These are phyloP conservation scores for Xylaria intraflava DNA, from an alignment of 495 filamentous ascomycete genomes.

Conservation along the genomic window DNA sequence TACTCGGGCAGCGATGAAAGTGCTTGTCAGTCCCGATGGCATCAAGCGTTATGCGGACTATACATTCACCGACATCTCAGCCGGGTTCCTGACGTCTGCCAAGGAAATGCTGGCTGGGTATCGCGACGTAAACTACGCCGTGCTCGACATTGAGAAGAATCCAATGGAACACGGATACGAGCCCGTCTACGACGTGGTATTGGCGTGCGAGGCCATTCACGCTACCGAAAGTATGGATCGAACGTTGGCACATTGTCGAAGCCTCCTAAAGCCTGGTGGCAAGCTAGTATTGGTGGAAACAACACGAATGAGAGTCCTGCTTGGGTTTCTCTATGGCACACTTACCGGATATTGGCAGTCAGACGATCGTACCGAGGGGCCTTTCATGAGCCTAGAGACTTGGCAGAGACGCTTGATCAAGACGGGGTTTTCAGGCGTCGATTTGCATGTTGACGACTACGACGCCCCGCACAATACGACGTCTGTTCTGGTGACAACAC, in stretches of 20 bases:
- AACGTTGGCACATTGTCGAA: slow-evolving; percentile 35
- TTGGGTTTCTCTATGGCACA: slow-evolving; percentile 12
- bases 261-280: slow-evolving; percentile 39
- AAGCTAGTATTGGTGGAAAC: slow-evolving; percentile 25
- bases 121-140: slow-evolving; percentile 14
- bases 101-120: slow-evolving; percentile 23
- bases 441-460: slow-evolving; percentile 18
- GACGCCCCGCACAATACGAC: slow-evolving; percentile 10
- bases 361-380: slow-evolving; percentile 29
- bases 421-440: slow-evolving; percentile 41
- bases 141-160: slow-evolving; percentile 29
- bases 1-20: slow-evolving; percentile 31
- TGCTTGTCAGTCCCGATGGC: slow-evolving; percentile 18
- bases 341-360: slow-evolving; percentile 31
- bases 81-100: slow-evolving; percentile 40
- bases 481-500: slow-evolving; percentile 11
- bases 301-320: slow-evolving; percentile 5
- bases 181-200: slow-evolving; percentile 44
- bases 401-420: slow-evolving; percentile 36
- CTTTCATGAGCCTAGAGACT: slow-evolving; percentile 21
- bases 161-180: slow-evolving; percentile 36
- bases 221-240: slow-evolving; percentile 34
- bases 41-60: slow-evolving; percentile 22
- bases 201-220: slow-evolving; percentile 41
- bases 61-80: slow-evolving; percentile 45